Base-by-base conservation (phyloP, 352 stramenopile genomes). In the Pythium pyrilobum region DNA sequence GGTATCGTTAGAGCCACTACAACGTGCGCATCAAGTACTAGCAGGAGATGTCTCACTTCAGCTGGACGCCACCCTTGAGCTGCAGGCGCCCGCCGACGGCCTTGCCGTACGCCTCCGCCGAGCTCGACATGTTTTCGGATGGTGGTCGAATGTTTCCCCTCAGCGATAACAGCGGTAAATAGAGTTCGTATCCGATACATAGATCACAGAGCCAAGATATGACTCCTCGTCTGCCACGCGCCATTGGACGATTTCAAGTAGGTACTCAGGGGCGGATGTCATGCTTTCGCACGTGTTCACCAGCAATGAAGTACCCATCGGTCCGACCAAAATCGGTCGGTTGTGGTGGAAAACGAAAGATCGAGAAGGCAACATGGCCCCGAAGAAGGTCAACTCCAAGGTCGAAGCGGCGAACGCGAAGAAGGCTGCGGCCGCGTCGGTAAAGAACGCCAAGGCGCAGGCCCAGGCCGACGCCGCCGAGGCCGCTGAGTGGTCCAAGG, bases 1-100 rank as follows among this genome's bases (percentile, higher is more conserved):
- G 37, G n/a, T 15, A 27, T 29, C 15, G 31, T 48, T 55, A 47
- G 36, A 24, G 23, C 4, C 27, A 13, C 20, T 7, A 56, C 12
- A 43, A 32, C 33, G 42, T 12, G 20, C 21, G 16, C 18, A 51
- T 56, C 18, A 9, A 36, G 25, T n/a, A 31, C 25, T 20, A 3
- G 9, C 15, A 20, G 16, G 3, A 47, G 18, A 58, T 24, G 9
- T n/a, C 50, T n/a, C 72, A 77, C 59, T 86, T 93, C 27, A 97
- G 70, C 49, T 93, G 85, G 60, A 97, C 34, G 1, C 79, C 74
- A 49, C 84, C 81, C 63, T 93, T 95, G 53, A 95, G 81, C 71
- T 80, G 63, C 53, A 95, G 63, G 57, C 88, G 89, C 40, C 82
- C 83, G 27, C 82, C 73, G 20, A 95, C 69, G 20, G 81, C 81